phyloP scores from a whole-genome alignment of 208 protist genomes.

The Trypanosomatidae sp. region DNA sequence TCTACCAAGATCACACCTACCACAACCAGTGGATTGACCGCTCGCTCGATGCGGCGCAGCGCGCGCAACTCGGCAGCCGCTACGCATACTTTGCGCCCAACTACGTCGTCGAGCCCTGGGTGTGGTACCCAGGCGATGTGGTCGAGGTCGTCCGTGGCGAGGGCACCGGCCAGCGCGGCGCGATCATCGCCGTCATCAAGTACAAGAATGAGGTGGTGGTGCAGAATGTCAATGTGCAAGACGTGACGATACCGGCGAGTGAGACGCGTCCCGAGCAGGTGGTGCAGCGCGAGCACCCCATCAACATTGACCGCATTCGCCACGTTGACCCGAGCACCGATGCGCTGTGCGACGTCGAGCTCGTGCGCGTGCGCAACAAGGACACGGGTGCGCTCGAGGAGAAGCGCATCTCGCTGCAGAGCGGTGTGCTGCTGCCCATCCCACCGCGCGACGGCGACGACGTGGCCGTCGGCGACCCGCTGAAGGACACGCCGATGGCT shows the following conservation, averaged over 20 bases:
- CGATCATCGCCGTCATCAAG: conserved; percentile 73
- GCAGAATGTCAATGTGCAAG: conserved; percentile 82
- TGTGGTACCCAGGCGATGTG: conserved; percentile 81
- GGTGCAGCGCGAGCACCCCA: conserved; percentile 79
- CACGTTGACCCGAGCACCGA: conserved; percentile 81
- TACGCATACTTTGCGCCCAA: conserved; percentile 60
- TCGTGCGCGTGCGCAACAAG: conserved; percentile 75
- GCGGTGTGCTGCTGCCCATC: conserved; percentile 67
- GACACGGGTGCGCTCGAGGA: conserved; percentile 56
- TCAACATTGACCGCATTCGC: conserved; percentile 43
- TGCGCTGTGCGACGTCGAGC: conserved; percentile 41
- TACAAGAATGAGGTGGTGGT: conserved; percentile 87
- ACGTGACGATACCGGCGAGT: conserved; percentile 74
- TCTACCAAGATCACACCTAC: conserved; percentile 89
- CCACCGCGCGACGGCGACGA: conserved; percentile 22
- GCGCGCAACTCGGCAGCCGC: conserved; percentile 21
- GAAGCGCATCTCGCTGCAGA: conserved; percentile 58
- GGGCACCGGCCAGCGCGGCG: conserved; percentile 58
- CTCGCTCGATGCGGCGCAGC: conserved; percentile 60
- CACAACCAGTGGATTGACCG: conserved; percentile 82
- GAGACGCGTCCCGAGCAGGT: conserved; percentile 77
- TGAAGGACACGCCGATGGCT: conserved; percentile 72
- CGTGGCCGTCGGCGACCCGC: conserved; percentile 54
- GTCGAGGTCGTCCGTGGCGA: conserved; percentile 72
- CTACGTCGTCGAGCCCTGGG: conserved; percentile 49